phyloP scores from a whole-genome alignment of 192 early-diverging fungal genomes.

The Coemansia sp. region DNA sequence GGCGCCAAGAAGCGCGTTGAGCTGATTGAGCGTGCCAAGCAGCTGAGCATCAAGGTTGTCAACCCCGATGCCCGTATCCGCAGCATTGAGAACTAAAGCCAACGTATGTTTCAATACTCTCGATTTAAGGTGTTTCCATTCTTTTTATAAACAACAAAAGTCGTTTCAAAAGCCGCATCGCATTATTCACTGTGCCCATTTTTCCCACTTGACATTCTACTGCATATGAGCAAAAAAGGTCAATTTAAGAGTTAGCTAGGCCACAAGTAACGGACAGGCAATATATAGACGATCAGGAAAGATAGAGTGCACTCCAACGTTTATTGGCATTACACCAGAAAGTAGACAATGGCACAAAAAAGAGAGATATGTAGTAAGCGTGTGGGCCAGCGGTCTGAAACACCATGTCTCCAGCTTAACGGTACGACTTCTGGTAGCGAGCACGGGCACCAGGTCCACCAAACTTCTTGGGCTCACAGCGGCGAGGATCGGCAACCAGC shows the following conservation, averaged over 20 bases:
- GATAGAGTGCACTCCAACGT: constrained; percentile 32
- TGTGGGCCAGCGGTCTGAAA: neutral
- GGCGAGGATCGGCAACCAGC: constrained; percentile 97
- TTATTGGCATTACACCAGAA: constrained; percentile 44
- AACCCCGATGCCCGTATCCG: constrained; percentile 89
- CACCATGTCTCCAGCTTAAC: constrained; percentile 61
- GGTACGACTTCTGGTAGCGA: constrained; percentile 90
- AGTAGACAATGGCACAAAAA: constrained; percentile 36
- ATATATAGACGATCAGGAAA: neutral
- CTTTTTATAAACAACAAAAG: constrained; percentile 14
- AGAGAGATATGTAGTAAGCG: constrained; percentile 2
- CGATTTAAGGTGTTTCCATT: constrained; percentile 4
- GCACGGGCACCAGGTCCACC: constrained; percentile 99
- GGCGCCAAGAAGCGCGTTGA: constrained; percentile 90
- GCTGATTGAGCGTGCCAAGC: constrained; percentile 92
- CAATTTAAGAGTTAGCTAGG: too few species aligned
- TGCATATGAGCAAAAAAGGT: too few species aligned
- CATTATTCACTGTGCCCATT: neutral
- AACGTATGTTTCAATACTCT: constrained; percentile 12
- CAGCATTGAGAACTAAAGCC: constrained; percentile 69
- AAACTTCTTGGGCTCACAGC: constrained; percentile 99
- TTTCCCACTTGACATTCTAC: too few species aligned
- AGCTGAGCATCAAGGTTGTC: constrained; percentile 95
- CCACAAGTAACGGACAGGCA: too few species aligned
- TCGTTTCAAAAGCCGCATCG: neutral